Conservation (phyloP, 495 filamentous ascomycete species). For the Aspergillus nidulans region DNA sequence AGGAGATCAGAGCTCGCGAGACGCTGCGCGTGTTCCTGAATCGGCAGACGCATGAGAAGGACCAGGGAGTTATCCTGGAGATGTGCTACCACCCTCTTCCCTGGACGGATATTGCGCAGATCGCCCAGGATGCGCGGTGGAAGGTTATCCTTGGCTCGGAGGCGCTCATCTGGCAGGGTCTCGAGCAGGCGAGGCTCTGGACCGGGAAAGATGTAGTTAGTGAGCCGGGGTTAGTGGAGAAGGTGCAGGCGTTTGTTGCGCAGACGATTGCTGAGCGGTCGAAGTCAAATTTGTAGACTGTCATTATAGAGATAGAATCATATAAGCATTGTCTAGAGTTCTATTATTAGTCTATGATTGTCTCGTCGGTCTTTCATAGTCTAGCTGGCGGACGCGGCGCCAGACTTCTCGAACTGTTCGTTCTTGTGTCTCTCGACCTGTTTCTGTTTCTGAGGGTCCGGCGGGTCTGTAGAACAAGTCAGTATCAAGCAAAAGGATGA, state of each 20-base stretch:
- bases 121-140: conserved; percentile 58
- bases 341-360: background rate
- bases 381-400: conserved; percentile 55
- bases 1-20: conserved; percentile 51
- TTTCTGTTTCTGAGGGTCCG: conserved; percentile 54
- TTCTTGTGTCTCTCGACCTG: conserved; percentile 59
- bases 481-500: background rate
- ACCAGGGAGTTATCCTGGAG: conserved; percentile 66
- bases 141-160: conserved; percentile 66
- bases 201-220: conserved; percentile 49
- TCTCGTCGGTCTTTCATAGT: conserved; percentile 50
- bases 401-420: conserved; percentile 65
- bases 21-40: conserved; percentile 54
- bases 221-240: conserved; percentile 46
- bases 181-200: conserved; percentile 68
- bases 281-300: conserved; percentile 29
- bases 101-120: conserved; percentile 56
- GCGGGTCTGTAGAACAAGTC: conserved; percentile 44
- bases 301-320: conserved; percentile 8
- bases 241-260: conserved; percentile 49
- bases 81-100: conserved; percentile 76
- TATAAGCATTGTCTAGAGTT: conserved; percentile 6
- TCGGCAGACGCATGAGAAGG: conserved; percentile 16
- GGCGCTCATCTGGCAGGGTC: conserved; percentile 70
- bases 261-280: conserved; percentile 33